phyloP scores from a whole-genome alignment of 2,329 filamentous ascomycete species.

The Nemania sp. region DNA sequence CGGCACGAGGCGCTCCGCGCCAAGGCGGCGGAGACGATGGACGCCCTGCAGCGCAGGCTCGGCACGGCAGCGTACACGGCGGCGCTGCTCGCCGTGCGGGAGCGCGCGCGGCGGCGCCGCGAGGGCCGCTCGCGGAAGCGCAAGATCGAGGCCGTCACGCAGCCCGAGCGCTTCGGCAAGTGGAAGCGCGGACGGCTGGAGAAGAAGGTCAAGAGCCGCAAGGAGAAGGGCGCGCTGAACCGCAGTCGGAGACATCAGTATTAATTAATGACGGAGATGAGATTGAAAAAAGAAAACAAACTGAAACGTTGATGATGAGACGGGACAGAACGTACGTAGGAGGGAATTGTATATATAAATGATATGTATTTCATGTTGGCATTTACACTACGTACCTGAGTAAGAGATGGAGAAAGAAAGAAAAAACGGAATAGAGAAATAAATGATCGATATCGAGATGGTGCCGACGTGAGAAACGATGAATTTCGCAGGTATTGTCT shows the following conservation, averaged over 20 bases:
- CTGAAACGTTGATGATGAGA: no score
- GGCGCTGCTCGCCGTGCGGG: conserved; percentile 72
- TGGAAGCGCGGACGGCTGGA: conserved; percentile 85
- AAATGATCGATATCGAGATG: background rate
- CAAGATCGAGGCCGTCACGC: conserved; percentile 82
- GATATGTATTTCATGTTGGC: no score
- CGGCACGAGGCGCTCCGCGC: conserved; percentile 72
- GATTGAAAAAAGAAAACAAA: no score
- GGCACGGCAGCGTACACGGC: conserved; percentile 81
- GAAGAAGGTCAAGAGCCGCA: conserved; percentile 80
- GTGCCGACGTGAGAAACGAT: no score
- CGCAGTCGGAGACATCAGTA: conserved; percentile 73
- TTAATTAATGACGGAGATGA: no score
- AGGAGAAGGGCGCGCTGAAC: conserved; percentile 75
- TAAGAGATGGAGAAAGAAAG: no score
- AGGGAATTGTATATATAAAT: no score
- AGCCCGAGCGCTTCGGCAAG: conserved; percentile 76
- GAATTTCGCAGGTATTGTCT: no score
- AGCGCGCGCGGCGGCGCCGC: conserved; percentile 71
- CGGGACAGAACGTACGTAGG: no score
- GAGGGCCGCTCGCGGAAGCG: conserved; percentile 80
- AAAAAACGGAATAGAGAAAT: background rate
- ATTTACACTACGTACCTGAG: no score
- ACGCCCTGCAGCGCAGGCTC: conserved; percentile 80
- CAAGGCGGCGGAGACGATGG: conserved; percentile 77